These are phyloP conservation scores for Tubosaeta brunneosetosa DNA, from an alignment of 768 basidiomycete genomes.

Conservation along the genomic window DNA sequence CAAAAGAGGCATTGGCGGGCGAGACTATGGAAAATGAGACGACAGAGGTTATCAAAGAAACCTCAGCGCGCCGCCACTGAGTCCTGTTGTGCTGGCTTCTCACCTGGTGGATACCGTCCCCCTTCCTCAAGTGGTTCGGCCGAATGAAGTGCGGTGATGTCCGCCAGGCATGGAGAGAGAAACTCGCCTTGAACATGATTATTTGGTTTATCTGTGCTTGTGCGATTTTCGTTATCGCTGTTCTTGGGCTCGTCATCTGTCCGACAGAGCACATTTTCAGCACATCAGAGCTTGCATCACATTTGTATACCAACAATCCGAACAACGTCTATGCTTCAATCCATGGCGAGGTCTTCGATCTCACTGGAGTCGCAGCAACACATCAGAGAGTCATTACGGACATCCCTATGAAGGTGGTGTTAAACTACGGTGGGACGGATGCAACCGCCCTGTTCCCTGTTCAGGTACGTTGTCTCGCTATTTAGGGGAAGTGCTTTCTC, in stretches of 20 bases:
- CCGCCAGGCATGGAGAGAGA: slow-evolving; percentile 96
- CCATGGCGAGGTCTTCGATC: slow-evolving; percentile 93
- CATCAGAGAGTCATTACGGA: slow-evolving; percentile 70
- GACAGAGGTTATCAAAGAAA: slow-evolving; percentile 81
- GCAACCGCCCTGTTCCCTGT: slow-evolving; percentile 87
- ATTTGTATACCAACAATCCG: slow-evolving; percentile 57
- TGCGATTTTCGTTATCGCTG: slow-evolving; percentile 88
- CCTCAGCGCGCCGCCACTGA: slow-evolving; percentile 79
- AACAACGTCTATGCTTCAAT: slow-evolving; percentile 79
- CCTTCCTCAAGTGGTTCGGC: slow-evolving; percentile 64
- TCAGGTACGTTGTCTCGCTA: slow-evolving; percentile 50
- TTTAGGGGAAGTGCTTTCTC: background rate
- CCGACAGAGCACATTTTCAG: slow-evolving; percentile 93
- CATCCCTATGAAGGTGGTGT: slow-evolving; percentile 65
- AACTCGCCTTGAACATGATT: slow-evolving; percentile 88
- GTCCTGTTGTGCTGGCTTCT: slow-evolving; percentile 81
- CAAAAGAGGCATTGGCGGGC: slow-evolving; percentile 81
- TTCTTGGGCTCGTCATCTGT: slow-evolving; percentile 86
- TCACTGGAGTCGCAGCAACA: slow-evolving; percentile 58
- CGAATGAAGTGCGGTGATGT: slow-evolving; percentile 94
- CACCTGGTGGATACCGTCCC: slow-evolving; percentile 88
- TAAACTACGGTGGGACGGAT: slow-evolving; percentile 78
- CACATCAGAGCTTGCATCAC: slow-evolving; percentile 64
- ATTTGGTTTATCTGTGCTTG: slow-evolving; percentile 93
- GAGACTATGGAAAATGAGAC: slow-evolving; percentile 87